A percentile compares a stretch with the other conserved stretches of the same genome.
Evolutionary conservation across 805 yeast species (phyloP).

Genomic region (Wickerhamomyces rabaulensis): DNA sequence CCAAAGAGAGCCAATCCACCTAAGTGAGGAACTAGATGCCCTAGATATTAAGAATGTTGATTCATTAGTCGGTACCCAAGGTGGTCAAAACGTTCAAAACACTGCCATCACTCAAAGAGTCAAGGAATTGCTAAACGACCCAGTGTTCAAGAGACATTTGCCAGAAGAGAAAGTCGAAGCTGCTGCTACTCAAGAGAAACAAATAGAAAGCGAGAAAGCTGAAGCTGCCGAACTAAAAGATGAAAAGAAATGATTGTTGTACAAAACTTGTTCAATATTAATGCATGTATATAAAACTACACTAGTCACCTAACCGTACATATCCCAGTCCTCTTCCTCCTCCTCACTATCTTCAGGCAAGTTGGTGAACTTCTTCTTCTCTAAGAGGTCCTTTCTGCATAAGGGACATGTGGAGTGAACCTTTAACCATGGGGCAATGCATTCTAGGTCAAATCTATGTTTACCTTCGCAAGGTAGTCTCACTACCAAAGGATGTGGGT

Average conservation of each 20-base stretch:
- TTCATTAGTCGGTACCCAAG: slow-evolving; percentile 4
- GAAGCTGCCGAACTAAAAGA: neutral
- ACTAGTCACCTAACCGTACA: slow-evolving; percentile 52
- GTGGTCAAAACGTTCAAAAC: slow-evolving; percentile 10
- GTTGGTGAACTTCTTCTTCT: slow-evolving; percentile 35
- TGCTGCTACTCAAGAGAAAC: slow-evolving; percentile 4
- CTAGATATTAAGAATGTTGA: slow-evolving; percentile 16
- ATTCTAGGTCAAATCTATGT: slow-evolving; percentile 84
- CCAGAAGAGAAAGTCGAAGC: slow-evolving; percentile 2
- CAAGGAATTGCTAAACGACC: slow-evolving; percentile 62
- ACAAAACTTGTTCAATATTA: neutral
- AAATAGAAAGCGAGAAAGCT: slow-evolving; percentile 5
- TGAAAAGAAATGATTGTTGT: neutral
- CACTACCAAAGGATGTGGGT: slow-evolving; percentile 76
- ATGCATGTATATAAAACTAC: slow-evolving; percentile 10
- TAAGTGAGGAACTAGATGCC: slow-evolving; percentile 34
- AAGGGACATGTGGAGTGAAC: slow-evolving; percentile 76
- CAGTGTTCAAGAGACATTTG: slow-evolving; percentile 56
- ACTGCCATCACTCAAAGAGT: slow-evolving; percentile 42
- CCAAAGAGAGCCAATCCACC: slow-evolving; percentile 44
- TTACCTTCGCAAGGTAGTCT: slow-evolving; percentile 55
- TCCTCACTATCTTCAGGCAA: slow-evolving; percentile 31
- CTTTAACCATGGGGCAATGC: slow-evolving; percentile 85
- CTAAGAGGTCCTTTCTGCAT: slow-evolving; percentile 69
- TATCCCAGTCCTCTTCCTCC: slow-evolving; percentile 61